Evolutionary conservation across 257 asterid species (phyloP).

Genomic region (Scutellaria barbata): DNA sequence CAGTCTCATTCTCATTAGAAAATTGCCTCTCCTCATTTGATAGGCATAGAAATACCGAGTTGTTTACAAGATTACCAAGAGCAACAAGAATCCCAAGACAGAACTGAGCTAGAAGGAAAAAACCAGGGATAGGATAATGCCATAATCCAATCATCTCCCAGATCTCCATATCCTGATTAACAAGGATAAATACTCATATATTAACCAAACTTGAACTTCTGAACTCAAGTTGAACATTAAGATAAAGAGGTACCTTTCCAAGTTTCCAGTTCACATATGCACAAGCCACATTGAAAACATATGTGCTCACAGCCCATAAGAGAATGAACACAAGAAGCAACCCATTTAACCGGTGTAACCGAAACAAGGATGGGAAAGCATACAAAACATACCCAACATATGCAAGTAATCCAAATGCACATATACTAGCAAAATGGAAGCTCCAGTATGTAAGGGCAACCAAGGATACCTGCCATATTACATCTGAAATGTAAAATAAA

Average conservation of each 20-base stretch:
- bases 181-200: constrained; percentile 36
- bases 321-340: constrained; percentile 97
- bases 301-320: constrained; percentile 98
- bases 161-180: constrained; percentile 87
- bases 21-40: constrained; percentile 78
- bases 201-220: constrained; percentile 28
- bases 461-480: constrained; percentile 80
- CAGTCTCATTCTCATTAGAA: constrained; percentile 56
- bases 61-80: constrained; percentile 94
- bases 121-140: constrained; percentile 99
- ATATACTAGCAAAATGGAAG: constrained; percentile 97
- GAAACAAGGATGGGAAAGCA: constrained; percentile 89
- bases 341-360: constrained; percentile 91
- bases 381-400: constrained; percentile 90
- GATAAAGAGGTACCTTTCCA: constrained; percentile 73
- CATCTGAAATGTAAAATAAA: constrained; percentile 46
- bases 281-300: constrained; percentile 87
- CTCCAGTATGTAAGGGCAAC: constrained; percentile 95
- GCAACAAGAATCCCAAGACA: constrained; percentile 97
- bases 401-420: constrained; percentile 94
- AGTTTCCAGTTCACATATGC: constrained; percentile 82
- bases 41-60: constrained; percentile 73
- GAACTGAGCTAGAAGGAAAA: constrained; percentile 92
- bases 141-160: constrained; percentile 99
- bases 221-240: constrained; percentile 35